Evolutionary conservation across 2,329 filamentous ascomycete species (phyloP), one percentile per base, ranked within the genome.

Genomic region (Fusarium pseudocircinatum): DNA sequence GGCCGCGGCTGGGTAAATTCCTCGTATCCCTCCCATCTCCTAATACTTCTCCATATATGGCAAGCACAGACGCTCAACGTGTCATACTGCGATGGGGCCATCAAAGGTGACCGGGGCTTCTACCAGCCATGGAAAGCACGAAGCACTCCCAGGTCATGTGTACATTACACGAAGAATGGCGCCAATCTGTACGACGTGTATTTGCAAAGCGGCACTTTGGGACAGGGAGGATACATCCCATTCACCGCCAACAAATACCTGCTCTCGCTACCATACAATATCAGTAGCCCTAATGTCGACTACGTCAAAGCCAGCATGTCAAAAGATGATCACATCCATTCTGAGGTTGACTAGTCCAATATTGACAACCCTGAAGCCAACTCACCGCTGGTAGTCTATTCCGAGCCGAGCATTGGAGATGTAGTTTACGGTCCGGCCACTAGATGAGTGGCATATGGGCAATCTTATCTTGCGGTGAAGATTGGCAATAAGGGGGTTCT

Each of bases 251-350:
- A 37, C 32, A 4, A 10, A 7, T 15, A 12, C 18, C 11, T 37
- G 4, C 18, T 26, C 7, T 0, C 12, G 7, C 10, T 52, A 0
- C 34, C 49, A 2, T 0, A 3, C 6, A 37, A 2, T 0, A 8
- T 28, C 5, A 16, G 32, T 2, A 1, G 3, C 9, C 15, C 14
- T 2, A 43, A 12, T 18, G 15, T 43, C 10, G 40, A 24, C 15
- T 43, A 43, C 15, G 40, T 6, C n/a, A 3, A 7, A 42, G 40
- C n/a, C 3, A 1, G 14, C 7, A 24, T 20, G 7, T 1, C 32
- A 26, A 8, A 4, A 0, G 8, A 24, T 22, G n/a, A 22, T 6
- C 0, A n/a, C 6, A 37, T 37, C 12, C 2, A 14, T 13, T 4
- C 32, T 0, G 2, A 7, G 16, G 24, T 28, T 26, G 34, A 53